Conservation (phyloP, 2,329 filamentous ascomycete species). For the Verticillium isaacii region DNA sequence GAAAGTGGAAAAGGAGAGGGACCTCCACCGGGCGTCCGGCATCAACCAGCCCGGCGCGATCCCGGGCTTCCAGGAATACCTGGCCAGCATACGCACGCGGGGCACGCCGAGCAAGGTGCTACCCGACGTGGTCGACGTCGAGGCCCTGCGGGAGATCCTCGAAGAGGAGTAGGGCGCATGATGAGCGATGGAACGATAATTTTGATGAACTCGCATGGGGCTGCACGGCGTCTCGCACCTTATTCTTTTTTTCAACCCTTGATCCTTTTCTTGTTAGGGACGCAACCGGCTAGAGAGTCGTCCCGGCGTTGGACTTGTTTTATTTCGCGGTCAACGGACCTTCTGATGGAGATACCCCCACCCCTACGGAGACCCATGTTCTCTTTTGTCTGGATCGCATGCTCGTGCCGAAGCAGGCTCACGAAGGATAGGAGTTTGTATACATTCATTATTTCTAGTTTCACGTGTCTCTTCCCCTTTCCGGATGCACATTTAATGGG, state of each 20-base stretch:
- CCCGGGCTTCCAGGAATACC: constrained; percentile 62
- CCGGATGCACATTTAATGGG: not conserved
- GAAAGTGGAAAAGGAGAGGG: constrained; percentile 26
- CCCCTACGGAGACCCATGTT: not conserved
- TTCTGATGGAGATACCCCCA: not conserved
- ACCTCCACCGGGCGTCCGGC: constrained; percentile 54
- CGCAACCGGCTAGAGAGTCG: not conserved
- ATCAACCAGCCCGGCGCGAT: constrained; percentile 77
- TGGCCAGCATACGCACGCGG: constrained; percentile 44
- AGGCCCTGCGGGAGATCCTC: constrained; percentile 57
- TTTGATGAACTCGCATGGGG: not conserved
- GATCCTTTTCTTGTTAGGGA: not conserved
- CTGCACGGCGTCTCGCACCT: not conserved
- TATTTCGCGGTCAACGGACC: not conserved
- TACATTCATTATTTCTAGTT: not conserved
- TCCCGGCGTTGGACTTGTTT: not conserved
- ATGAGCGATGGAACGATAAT: not conserved
- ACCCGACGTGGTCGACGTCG: constrained; percentile 52
- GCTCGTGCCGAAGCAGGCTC: not conserved
- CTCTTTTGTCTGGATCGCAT: not conserved
- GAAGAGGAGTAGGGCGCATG: constrained; percentile 21
- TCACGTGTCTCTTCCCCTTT: too few relatives aligned
- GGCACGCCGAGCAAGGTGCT: constrained; percentile 52
- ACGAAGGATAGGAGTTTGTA: not conserved
- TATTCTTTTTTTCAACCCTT: not conserved